phyloP scores from a whole-genome alignment of 768 basidiomycete genomes.

The Phaeotremella skinneri region DNA sequence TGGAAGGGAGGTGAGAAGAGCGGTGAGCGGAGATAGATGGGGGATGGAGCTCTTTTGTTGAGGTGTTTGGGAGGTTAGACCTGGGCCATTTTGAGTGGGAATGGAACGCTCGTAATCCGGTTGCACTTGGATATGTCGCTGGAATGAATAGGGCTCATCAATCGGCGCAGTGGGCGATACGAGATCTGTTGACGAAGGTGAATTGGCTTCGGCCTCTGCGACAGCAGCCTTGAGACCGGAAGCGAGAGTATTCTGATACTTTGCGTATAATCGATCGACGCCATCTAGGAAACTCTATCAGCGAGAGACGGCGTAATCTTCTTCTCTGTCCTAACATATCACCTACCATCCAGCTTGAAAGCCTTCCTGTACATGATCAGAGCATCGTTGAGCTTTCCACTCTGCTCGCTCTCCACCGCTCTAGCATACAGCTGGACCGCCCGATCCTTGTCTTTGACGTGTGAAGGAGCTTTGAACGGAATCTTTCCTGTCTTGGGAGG shows the following conservation, averaged over 20 bases:
- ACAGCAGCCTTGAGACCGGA: background rate
- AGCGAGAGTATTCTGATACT: background rate
- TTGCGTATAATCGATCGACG: conserved; percentile 68
- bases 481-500: conserved; percentile 6
- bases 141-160: conserved; percentile 41
- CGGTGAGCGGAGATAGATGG: conserved; percentile 24
- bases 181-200: conserved; percentile 34
- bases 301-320: conserved; percentile 5
- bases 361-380: conserved; percentile 72
- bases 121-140: conserved; percentile 40
- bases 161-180: conserved; percentile 33
- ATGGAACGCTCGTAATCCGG: conserved; percentile 38
- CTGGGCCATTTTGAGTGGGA: conserved; percentile 1
- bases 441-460: conserved; percentile 14
- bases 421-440: conserved; percentile 60
- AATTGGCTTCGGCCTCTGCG: conserved; percentile 1
- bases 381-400: conserved; percentile 71
- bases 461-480: background rate
- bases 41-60: background rate
- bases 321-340: background rate
- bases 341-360: conserved; percentile 64
- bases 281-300: conserved; percentile 51
- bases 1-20: conserved; percentile 16
- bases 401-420: conserved; percentile 72
- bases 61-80: conserved; percentile 2